A percentile compares a stretch with the other conserved stretches of the same genome.
phyloP scores from a whole-genome alignment of 2,329 filamentous ascomycete genomes.

The Aureobasidium zeae region DNA sequence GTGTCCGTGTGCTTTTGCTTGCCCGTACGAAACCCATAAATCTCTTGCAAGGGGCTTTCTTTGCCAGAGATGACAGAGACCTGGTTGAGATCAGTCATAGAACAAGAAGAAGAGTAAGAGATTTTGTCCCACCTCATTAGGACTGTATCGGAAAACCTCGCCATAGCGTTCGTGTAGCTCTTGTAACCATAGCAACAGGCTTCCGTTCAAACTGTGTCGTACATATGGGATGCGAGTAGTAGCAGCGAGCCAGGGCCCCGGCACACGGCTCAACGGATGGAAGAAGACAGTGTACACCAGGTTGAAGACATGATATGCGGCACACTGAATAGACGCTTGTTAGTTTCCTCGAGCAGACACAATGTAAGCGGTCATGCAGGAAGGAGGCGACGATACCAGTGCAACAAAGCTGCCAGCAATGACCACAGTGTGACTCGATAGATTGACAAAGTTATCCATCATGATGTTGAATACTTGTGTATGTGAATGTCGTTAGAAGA shows the following conservation, averaged over 20 bases:
- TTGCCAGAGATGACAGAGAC: constrained; percentile 34
- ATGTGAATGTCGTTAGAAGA: no score
- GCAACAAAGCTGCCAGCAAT: constrained; percentile 12
- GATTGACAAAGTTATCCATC: background rate
- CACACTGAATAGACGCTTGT: constrained; percentile 11
- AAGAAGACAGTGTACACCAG: constrained; percentile 32
- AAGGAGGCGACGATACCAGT: background rate
- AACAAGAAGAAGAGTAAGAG: no score
- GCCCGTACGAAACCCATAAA: constrained; percentile 34
- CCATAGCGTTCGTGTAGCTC: constrained; percentile 34
- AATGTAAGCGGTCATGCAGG: background rate
- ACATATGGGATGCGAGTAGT: constrained; percentile 28
- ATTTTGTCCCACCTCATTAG: constrained; percentile 26
- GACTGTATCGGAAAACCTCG: constrained; percentile 34
- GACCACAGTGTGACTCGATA: constrained; percentile 1
- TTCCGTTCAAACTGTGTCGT: constrained; percentile 24
- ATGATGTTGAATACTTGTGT: no score
- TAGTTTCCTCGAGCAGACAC: background rate
- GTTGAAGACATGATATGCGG: constrained; percentile 10
- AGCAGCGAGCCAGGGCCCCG: constrained; percentile 30
- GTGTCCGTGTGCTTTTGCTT: constrained; percentile 28
- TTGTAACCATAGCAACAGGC: constrained; percentile 12
- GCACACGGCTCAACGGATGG: constrained; percentile 32
- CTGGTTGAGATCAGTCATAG: background rate
- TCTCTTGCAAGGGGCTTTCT: constrained; percentile 36